Conservation (phyloP, 352 stramenopile species). For the Pythium dissimile region DNA sequence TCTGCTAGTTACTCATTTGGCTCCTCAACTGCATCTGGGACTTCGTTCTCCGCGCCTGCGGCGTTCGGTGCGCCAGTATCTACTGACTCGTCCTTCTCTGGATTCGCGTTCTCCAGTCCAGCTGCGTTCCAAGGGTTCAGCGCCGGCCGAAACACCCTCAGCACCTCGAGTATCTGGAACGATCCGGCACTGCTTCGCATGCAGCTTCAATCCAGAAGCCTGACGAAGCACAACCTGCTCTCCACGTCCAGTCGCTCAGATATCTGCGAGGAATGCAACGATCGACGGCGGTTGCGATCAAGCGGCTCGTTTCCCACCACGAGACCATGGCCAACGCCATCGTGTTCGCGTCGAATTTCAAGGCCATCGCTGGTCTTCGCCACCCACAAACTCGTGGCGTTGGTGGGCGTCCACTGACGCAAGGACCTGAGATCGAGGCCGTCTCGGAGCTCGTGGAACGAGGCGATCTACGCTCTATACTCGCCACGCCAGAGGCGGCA, state of each 20-base stretch:
- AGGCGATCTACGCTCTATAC: conserved; percentile 51
- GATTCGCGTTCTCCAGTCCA: neutral
- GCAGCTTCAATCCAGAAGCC: neutral
- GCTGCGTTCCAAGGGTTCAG: neutral
- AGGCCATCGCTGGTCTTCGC: conserved; percentile 45
- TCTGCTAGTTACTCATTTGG: no score
- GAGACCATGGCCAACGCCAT: conserved; percentile 47
- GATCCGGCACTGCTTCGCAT: neutral
- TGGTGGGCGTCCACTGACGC: conserved; percentile 65
- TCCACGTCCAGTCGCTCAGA: conserved; percentile 12
- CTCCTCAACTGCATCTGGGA: neutral
- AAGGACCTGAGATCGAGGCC: conserved; percentile 56
- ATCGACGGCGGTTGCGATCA: conserved; percentile 62
- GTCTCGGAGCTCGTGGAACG: conserved; percentile 69
- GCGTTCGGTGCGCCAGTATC: no score
- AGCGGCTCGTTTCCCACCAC: conserved; percentile 49
- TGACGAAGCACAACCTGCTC: neutral
- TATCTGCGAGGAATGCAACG: conserved; percentile 62
- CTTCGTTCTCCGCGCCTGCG: no score
- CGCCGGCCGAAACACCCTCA: neutral
- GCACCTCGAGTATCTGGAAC: neutral
- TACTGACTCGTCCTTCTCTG: no score
- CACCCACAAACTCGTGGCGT: conserved; percentile 63
- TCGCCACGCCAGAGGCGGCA: conserved; percentile 36
- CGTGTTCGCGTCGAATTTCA: conserved; percentile 57